Percentiles rank a stretch among this genome's conserved stretches.
phyloP scores from a whole-genome alignment of 805 yeast species.

The Yarrowia sp. region DNA sequence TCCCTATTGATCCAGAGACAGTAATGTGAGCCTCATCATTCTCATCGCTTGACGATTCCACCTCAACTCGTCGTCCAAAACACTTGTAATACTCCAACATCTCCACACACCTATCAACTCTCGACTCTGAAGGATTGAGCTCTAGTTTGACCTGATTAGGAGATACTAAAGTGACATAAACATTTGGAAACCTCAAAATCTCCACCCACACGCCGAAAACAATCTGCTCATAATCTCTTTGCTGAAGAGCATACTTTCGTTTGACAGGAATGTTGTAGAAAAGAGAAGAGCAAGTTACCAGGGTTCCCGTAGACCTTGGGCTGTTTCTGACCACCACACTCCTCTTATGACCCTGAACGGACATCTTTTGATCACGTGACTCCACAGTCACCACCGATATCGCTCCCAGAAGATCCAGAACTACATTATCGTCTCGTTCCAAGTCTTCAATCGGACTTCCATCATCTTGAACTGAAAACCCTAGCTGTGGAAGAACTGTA shows the following conservation, averaged over 20 bases:
- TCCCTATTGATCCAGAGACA: neutral
- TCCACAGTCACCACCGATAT: conserved; percentile 9
- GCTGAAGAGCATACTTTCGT: conserved; percentile 31
- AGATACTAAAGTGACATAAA: conserved; percentile 3
- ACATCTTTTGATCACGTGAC: neutral
- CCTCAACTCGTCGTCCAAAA: neutral
- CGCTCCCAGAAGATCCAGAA: neutral
- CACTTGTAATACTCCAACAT: conserved; percentile 27
- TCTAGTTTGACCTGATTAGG: neutral
- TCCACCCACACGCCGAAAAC: neutral
- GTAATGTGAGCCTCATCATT: neutral
- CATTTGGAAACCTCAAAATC: neutral
- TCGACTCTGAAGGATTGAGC: neutral
- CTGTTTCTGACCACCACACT: neutral
- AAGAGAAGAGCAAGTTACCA: conserved; percentile 6
- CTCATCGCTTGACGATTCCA: neutral
- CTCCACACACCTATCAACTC: conserved; percentile 4
- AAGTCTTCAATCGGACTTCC: too few relatives aligned
- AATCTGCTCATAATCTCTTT: conserved; percentile 9
- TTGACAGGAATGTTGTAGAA: conserved; percentile 32
- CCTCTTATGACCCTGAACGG: neutral
- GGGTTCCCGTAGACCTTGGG: neutral
- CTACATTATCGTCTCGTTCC: conserved; percentile 2
- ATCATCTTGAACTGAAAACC: neutral
- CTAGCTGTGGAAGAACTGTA: neutral